A percentile compares a stretch with the other conserved stretches of the same genome.
Conservation (phyloP, 1,284 basidiomycete species). For the Pterula multifida region DNA sequence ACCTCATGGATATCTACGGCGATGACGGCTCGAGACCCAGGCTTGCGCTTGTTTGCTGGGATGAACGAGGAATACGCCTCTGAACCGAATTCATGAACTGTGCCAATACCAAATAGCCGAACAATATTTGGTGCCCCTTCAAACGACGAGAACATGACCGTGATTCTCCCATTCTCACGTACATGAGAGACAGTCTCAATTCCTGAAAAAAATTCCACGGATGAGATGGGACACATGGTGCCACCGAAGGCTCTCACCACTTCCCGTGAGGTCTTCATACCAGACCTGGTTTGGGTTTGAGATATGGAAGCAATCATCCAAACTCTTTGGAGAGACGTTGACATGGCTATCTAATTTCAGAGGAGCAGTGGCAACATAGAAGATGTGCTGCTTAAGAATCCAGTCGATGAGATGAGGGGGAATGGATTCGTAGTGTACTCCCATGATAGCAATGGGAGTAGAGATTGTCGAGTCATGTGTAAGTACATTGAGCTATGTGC, state of each 20-base stretch:
- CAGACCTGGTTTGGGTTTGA: conserved; percentile 35
- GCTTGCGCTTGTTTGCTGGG: conserved; percentile 24
- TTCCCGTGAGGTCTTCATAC: conserved; percentile 50
- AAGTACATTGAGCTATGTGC: no score
- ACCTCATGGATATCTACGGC: conserved; percentile 38
- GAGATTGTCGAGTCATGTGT: not conserved
- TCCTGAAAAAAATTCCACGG: conserved; percentile 19
- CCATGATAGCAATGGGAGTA: conserved; percentile 14
- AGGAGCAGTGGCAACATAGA: conserved; percentile 48
- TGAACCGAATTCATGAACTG: conserved; percentile 37
- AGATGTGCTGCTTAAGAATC: conserved; percentile 41
- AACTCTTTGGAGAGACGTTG: conserved; percentile 42
- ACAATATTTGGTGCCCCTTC: conserved; percentile 15
- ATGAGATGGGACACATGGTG: not conserved
- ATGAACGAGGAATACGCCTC: conserved; percentile 35
- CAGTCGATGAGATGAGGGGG: conserved; percentile 31
- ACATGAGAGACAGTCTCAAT: conserved; percentile 48
- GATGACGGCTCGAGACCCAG: conserved; percentile 40
- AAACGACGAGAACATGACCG: conserved; percentile 45
- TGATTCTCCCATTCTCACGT: conserved; percentile 44
- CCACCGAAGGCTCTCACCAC: conserved; percentile 24
- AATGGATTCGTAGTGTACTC: conserved; percentile 27
- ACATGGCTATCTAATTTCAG: conserved; percentile 34
- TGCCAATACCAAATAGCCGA: conserved; percentile 16
- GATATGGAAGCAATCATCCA: conserved; percentile 37